phyloP scores from a whole-genome alignment of 1,139 yeast species.

The Candida frijolesensis region DNA sequence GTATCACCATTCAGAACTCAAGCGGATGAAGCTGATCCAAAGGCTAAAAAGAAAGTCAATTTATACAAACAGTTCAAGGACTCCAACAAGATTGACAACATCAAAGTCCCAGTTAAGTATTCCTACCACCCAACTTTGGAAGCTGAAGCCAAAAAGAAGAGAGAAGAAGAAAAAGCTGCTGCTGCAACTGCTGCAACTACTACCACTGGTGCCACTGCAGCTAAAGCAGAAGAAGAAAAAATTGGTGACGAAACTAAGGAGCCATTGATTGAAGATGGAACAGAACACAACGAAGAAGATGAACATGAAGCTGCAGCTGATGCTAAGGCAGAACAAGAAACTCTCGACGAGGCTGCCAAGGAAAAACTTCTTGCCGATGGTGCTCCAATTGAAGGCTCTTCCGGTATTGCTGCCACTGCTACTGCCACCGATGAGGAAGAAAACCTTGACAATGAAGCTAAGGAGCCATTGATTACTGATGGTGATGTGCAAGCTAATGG shows the following conservation, averaged over 20 bases:
- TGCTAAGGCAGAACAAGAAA: constrained; percentile 16
- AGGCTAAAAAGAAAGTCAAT: constrained; percentile 23
- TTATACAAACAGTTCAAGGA: constrained; percentile 39
- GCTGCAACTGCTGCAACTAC: constrained; percentile 18
- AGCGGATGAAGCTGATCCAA: constrained; percentile 14
- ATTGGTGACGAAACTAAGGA: constrained; percentile 14
- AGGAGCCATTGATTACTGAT: constrained; percentile 4
- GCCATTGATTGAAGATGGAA: constrained; percentile 10
- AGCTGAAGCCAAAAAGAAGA: constrained; percentile 28
- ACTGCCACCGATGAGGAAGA: constrained; percentile 13
- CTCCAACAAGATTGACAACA: constrained; percentile 34
- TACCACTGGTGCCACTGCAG: constrained; percentile 22
- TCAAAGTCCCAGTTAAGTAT: constrained; percentile 45
- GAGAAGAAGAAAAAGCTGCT: constrained; percentile 17
- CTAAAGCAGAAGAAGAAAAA: constrained; percentile 17
- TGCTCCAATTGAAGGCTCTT: constrained; percentile 7
- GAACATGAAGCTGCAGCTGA: constrained; percentile 12
- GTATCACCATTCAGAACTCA: constrained; percentile 53
- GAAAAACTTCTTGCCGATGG: constrained; percentile 8
- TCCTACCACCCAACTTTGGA: constrained; percentile 45
- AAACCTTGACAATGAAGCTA: constrained; percentile 4
- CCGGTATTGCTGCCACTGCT: constrained; percentile 13
- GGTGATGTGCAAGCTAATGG: constrained; percentile 6
- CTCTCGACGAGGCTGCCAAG: constrained; percentile 11
- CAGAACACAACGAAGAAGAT: constrained; percentile 10